These are phyloP conservation scores for Haplosporangium sp. DNA, from an alignment of 371 early-diverging fungal species.

Conservation along the genomic window DNA sequence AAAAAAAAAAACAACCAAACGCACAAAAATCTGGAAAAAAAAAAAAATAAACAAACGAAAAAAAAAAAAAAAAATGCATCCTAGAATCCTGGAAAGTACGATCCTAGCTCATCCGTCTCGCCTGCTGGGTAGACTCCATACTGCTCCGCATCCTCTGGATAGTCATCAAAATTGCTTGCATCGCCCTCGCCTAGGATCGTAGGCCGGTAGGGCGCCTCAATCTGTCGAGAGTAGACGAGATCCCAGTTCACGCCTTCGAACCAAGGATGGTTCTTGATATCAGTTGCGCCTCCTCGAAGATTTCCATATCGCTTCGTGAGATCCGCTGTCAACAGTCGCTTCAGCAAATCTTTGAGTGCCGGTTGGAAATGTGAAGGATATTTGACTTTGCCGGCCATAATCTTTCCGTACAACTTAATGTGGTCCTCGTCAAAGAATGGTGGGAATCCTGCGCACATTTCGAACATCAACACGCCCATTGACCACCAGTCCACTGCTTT, in stretches of 20 bases:
- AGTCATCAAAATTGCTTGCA: constrained; percentile 94
- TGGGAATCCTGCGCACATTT: constrained; percentile 93
- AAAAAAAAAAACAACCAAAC: not conserved
- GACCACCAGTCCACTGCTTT: constrained; percentile 98
- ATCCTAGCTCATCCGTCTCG: constrained; percentile 40
- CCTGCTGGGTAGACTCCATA: constrained; percentile 60
- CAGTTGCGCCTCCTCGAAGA: constrained; percentile 86
- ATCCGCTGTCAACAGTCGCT: constrained; percentile 88
- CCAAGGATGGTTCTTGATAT: constrained; percentile 96
- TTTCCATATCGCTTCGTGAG: constrained; percentile 93
- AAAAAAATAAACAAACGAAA: not conserved
- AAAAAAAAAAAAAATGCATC: constrained; percentile 4
- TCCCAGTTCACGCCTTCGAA: constrained; percentile 95
- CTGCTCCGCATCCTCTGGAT: constrained; percentile 85
- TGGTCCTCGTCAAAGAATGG: constrained; percentile 98
- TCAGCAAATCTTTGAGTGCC: constrained; percentile 89
- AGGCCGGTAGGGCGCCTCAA: constrained; percentile 93
- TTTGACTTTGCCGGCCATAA: constrained; percentile 85
- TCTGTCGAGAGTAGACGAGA: constrained; percentile 75
- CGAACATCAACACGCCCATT: constrained; percentile 95
- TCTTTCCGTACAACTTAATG: constrained; percentile 94
- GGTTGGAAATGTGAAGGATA: constrained; percentile 95
- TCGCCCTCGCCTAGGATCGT: constrained; percentile 89
- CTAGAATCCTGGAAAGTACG: constrained; percentile 47
- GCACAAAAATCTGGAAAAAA: not conserved